These are phyloP conservation scores for Leccinum sublutescens DNA, from an alignment of 768 basidiomycete genomes.

Conservation along the genomic window DNA sequence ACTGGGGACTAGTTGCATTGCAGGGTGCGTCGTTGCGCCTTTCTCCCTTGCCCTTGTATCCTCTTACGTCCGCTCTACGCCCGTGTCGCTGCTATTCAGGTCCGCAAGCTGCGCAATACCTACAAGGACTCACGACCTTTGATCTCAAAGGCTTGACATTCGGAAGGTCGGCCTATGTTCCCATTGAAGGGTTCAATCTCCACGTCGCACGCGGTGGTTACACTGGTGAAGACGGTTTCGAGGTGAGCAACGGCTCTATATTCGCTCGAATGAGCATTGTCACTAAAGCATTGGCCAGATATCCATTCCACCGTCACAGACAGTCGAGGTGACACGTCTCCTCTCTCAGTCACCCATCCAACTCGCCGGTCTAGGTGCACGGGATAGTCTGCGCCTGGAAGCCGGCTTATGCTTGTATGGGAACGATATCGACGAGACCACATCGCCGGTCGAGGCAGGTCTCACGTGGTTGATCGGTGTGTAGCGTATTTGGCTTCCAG, in stretches of 20 bases:
- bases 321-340: conserved; percentile 63
- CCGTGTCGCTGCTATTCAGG: conserved; percentile 40
- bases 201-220: conserved; percentile 95
- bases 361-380: conserved; percentile 86
- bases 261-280: neutral
- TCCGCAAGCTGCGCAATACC: conserved; percentile 75
- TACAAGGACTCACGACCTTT: conserved; percentile 74
- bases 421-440: conserved; percentile 85
- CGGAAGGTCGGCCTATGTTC: conserved; percentile 78
- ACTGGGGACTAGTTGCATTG: conserved; percentile 86
- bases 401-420: conserved; percentile 98
- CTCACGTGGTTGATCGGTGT: conserved; percentile 90
- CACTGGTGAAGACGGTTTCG: conserved; percentile 98
- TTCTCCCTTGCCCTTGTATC: neutral
- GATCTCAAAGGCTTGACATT: conserved; percentile 78
- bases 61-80: neutral
- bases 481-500: conserved; percentile 34
- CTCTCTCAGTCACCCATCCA: conserved; percentile 67
- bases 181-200: conserved; percentile 57
- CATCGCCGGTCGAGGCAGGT: conserved; percentile 87
- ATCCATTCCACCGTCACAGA: conserved; percentile 79
- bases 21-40: conserved; percentile 59
- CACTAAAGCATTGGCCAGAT: conserved; percentile 49
- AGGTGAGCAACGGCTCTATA: conserved; percentile 44
- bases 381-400: conserved; percentile 92